Base-by-base conservation (phyloP, 805 yeast species). In the Ogataea allantospora region DNA sequence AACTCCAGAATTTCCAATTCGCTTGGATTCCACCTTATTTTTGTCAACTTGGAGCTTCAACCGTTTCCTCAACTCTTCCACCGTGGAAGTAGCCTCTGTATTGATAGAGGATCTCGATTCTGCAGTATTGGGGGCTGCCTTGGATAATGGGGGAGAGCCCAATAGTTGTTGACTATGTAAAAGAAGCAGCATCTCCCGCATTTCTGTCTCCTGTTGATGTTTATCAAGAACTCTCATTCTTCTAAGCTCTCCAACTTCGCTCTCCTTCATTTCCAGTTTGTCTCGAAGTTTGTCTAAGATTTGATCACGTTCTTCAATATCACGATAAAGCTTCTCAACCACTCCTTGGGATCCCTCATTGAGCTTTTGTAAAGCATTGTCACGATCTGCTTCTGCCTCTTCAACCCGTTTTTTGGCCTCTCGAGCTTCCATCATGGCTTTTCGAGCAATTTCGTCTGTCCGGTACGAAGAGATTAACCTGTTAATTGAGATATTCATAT, bases 381-480 rank as follows among this genome's bases (percentile, higher is more conserved):
- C 67, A 15, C 62, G 51, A 48, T 70, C 74, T 4, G 75, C 75
- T 31, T 63, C 66, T 3, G 73, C 71, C 45, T 67, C 68, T 12
- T 61, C 65, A 6, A 65, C 67, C 11, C 58, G 51, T 39, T 58
- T 63, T 42, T 63, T 63, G 23, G 63, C 67, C 15, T 58, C 66
- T 33, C 62, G 67, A n/a, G 64, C 62, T 42, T 70, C 74, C 58
- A 42, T 61, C 48, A 46, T 67, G 55, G 96, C 95, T 43, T 83
- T 71, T 35, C 79, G 70, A 9, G 95, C 95, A 62, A 82, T 80
- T 37, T 87, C 95, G 57, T 91, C 96, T 0, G 96, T 85, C 48
- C 80, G 80, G 54, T 89, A 69, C 18, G 84, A 73, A 28, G 87
- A 80, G 42, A 78, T 69, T 30, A 91, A 66, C 38, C 78, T 69